Evolutionary conservation across 805 yeast species (phyloP), one percentile per base, ranked within the genome.

Genomic region (Vanderwaltozyma verrucispora): DNA sequence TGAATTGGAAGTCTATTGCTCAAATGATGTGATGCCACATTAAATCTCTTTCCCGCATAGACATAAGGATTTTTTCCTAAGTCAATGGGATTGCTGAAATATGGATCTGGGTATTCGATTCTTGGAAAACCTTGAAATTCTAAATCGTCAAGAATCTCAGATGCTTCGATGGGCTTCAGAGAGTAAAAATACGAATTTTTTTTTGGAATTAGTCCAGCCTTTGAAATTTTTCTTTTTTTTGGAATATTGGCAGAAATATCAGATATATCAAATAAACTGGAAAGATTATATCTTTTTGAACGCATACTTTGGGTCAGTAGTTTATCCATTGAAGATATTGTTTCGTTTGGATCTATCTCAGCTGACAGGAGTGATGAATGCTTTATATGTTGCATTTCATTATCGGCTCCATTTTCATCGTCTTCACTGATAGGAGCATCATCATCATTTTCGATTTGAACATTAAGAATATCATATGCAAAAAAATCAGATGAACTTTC

Each of bases 41-140:
- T 61, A 43, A 77, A 75, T 45, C 71, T 74, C 42, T 69, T 74
- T 5, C 87, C 88, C 1, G 88, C 88, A 57, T 75, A 78, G 1
- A 72, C 57, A 38, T 80, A 71, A 0, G 89, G 78, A 10, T 58
- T 55, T 5, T 56, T 49, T 2, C 74, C 78, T 6, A 71, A 60
- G 46, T 84, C 88, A 1, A 56, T 49, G 0, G 63, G 47, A 13
- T 69, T 66, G 20, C 77, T 69, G 47, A 75, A 88, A 45, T 60
- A 75, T 0, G 96, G 94, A 43, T 74, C 80, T 1, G 48, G 40
- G 50, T 80, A 79, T 12, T 75, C 68, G 12, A 74, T 57, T 44
- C 70, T 66, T 2, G 81, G 68, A 12, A 69, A 47, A 0, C 77
- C 78, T 19, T 53, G 45, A 1, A 54, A 54, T 24, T 70, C 75